Conservation (phyloP, 345 rosid genomes). For the Hibiscus tridactylites region DNA sequence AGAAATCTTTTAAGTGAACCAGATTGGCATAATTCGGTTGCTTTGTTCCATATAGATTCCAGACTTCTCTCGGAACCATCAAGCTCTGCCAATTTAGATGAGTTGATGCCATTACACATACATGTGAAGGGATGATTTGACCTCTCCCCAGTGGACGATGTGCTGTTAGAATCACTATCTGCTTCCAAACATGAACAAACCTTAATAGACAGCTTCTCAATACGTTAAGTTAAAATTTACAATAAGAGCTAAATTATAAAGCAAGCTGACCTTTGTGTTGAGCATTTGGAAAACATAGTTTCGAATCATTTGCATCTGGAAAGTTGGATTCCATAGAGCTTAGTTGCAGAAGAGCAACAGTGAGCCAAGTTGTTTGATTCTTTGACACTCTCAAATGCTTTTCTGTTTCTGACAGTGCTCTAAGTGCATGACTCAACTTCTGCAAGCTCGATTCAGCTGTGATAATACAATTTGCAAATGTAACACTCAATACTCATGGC, state of each 20-base stretch:
- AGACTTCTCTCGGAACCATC: conserved; percentile 42
- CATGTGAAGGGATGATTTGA: conserved; percentile 29
- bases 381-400: conserved; percentile 85
- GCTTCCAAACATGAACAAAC: conserved; percentile 18
- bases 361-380: conserved; percentile 93
- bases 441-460: conserved; percentile 76
- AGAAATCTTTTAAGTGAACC: conserved; percentile 69
- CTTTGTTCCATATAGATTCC: conserved; percentile 66
- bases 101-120: conserved; percentile 36
- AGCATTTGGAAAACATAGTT: conserved; percentile 33
- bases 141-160: conserved; percentile 43
- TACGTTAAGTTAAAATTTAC: neutral
- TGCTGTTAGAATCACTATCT: conserved; percentile 44
- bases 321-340: conserved; percentile 52
- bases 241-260: neutral
- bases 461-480: conserved; percentile 10
- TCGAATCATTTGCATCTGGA: conserved; percentile 33
- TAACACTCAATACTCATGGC: neutral
- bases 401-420: conserved; percentile 86
- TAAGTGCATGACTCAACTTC: conserved; percentile 67
- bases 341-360: conserved; percentile 84
- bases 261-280: conserved; percentile 42
- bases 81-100: conserved; percentile 22
- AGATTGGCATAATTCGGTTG: conserved; percentile 54
- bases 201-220: neutral